Evolutionary conservation across 305 asterid species (phyloP).

Genomic region (Solanum aculeatissimum): DNA sequence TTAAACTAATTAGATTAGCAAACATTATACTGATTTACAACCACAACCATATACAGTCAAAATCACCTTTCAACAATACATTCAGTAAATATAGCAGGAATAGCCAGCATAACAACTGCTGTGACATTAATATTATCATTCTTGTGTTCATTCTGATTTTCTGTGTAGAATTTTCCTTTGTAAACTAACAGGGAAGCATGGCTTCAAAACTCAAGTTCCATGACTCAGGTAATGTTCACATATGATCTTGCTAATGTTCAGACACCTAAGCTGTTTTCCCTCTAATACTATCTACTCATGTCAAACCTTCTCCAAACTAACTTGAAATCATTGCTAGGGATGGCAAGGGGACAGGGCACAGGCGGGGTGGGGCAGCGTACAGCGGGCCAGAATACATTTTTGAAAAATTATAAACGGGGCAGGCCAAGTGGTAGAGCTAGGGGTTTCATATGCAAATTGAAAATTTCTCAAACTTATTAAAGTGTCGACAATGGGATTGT

Average conservation of each 20-base stretch:
- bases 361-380: not conserved
- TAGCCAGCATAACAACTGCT: not conserved
- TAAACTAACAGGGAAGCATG: not conserved
- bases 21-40: not conserved
- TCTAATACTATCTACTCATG: not conserved
- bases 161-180: not conserved
- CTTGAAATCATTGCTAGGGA: not conserved
- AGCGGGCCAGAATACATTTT: not conserved
- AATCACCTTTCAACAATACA: not conserved
- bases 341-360: not conserved
- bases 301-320: not conserved
- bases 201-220: not conserved
- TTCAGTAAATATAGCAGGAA: not conserved
- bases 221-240: not conserved
- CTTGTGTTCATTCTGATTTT: not conserved
- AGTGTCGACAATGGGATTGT: not conserved
- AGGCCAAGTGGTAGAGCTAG: not conserved
- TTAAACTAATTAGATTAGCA: not conserved
- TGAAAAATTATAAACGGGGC: not conserved
- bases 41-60: not conserved
- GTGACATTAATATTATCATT: not conserved
- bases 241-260: not conserved
- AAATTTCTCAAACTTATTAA: not conserved
- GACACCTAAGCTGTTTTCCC: not conserved
- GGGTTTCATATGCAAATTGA: not conserved